These are phyloP conservation scores for Castanea mollissima DNA, from an alignment of 306 rosid species.

Conservation along the genomic window DNA sequence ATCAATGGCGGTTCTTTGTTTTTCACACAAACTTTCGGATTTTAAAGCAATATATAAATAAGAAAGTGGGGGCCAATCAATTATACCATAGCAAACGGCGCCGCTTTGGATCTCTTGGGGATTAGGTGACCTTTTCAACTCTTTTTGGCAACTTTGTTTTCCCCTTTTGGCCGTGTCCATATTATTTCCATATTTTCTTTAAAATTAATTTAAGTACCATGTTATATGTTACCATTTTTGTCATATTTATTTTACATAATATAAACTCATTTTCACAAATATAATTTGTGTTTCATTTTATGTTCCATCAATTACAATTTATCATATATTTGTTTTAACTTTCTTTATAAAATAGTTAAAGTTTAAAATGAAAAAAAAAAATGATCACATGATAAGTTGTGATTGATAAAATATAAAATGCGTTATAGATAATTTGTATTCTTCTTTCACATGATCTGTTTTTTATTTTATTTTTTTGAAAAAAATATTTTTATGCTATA, in stretches of 20 bases:
- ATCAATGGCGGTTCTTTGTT: conserved; percentile 46
- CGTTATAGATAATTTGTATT: accelerated
- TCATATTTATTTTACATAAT: no score
- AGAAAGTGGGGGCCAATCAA: no score
- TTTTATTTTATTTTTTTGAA: no score
- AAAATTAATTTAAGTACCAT: no score
- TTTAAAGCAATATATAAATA: neutral
- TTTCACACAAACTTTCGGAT: conserved; percentile 25
- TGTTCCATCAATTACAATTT: accelerated
- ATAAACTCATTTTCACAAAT: accelerated
- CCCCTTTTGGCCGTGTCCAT: no score
- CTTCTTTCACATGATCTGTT: accelerated
- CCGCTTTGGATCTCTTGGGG: conserved; percentile 3
- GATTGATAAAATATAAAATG: accelerated
- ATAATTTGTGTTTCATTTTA: accelerated
- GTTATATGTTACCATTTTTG: accelerated
- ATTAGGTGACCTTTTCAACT: neutral
- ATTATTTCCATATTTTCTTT: no score
- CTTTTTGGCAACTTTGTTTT: neutral
- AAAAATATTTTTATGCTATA: no score
- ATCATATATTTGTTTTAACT: accelerated
- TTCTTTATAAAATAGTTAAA: accelerated
- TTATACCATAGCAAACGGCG: neutral
- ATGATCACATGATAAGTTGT: accelerated
- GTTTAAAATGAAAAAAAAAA: no score